A percentile compares a stretch with the other conserved stretches of the same genome.
Conservation (phyloP, 352 stramenopile genomes). For the Aphanomyces astaci region DNA sequence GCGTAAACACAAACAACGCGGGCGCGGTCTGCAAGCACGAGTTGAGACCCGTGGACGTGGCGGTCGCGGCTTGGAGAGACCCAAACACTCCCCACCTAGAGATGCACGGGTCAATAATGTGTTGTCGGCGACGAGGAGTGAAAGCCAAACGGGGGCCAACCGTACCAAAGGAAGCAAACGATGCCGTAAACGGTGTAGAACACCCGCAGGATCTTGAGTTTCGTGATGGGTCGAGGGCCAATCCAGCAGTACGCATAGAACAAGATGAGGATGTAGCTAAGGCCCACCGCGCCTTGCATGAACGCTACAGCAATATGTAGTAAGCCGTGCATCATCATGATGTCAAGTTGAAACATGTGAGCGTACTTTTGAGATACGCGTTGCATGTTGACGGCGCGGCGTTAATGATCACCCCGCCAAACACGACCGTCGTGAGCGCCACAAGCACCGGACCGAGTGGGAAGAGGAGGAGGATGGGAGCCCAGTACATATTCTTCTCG, state of each 20-base stretch:
- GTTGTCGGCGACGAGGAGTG: no score
- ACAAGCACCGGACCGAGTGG: conserved; percentile 49
- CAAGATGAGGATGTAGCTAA: conserved; percentile 54
- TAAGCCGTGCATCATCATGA: not conserved
- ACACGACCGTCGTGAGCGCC: conserved; percentile 49
- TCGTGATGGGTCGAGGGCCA: conserved; percentile 45
- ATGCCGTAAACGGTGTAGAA: conserved; percentile 59
- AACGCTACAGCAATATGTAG: conserved; percentile 50
- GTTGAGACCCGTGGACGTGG: conserved; percentile 54
- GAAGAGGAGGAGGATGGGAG: conserved; percentile 51
- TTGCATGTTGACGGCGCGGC: conserved; percentile 59
- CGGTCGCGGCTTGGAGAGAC: conserved; percentile 44
- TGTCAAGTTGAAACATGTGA: not conserved
- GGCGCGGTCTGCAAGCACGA: conserved; percentile 59
- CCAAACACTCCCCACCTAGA: conserved; percentile 48
- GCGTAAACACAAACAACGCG: conserved; percentile 56
- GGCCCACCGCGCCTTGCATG: conserved; percentile 49
- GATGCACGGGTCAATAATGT: no score
- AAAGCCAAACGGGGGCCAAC: no score
- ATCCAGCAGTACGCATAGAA: conserved; percentile 76
- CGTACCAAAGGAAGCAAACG: conserved; percentile 42
- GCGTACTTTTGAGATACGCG: conserved; percentile 51
- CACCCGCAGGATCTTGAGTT: conserved; percentile 44
- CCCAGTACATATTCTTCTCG: conserved; percentile 66
- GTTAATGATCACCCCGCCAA: conserved; percentile 66